phyloP scores from a whole-genome alignment of 140 eudicot genomes.

The Flaveria floridana region DNA sequence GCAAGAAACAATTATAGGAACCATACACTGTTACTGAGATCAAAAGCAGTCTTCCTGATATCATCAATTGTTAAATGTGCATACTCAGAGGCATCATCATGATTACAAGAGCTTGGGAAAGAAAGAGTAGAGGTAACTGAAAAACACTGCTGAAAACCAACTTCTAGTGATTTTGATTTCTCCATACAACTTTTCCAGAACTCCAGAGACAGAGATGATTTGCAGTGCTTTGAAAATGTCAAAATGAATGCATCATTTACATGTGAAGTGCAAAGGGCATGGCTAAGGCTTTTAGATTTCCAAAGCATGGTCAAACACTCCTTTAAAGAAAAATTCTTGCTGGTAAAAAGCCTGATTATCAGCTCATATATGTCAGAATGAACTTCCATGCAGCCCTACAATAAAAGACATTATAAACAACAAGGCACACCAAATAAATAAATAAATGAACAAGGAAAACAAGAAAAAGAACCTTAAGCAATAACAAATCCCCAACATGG shows the following conservation, averaged over 20 bases:
- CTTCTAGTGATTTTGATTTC: slow-evolving; percentile 50
- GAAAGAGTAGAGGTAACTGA: slow-evolving; percentile 39
- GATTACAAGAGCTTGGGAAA: slow-evolving; percentile 36
- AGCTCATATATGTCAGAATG: slow-evolving; percentile 61
- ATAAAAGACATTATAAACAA: slow-evolving; percentile 31
- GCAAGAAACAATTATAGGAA: slow-evolving; percentile 23
- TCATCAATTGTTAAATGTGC: slow-evolving; percentile 37
- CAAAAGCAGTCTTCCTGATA: slow-evolving; percentile 47
- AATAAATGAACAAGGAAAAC: not conserved
- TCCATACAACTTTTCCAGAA: slow-evolving; percentile 69
- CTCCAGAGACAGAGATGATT: slow-evolving; percentile 41
- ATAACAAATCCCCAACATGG: slow-evolving; percentile 65
- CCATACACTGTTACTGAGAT: slow-evolving; percentile 63
- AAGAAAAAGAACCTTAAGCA: slow-evolving; percentile 56
- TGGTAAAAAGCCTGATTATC: slow-evolving; percentile 46
- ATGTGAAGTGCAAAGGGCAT: slow-evolving; percentile 80
- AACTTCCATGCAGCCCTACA: slow-evolving; percentile 65
- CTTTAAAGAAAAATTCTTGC: slow-evolving; percentile 48
- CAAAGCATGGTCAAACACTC: slow-evolving; percentile 58
- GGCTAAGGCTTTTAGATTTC: slow-evolving; percentile 74
- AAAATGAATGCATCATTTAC: slow-evolving; percentile 50
- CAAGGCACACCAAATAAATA: not conserved
- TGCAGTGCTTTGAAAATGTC: slow-evolving; percentile 52
- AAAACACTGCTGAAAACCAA: slow-evolving; percentile 60
- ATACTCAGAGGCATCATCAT: slow-evolving; percentile 25